These are phyloP conservation scores for Acidiella bohemica DNA, from an alignment of 495 filamentous ascomycete species.

Conservation along the genomic window DNA sequence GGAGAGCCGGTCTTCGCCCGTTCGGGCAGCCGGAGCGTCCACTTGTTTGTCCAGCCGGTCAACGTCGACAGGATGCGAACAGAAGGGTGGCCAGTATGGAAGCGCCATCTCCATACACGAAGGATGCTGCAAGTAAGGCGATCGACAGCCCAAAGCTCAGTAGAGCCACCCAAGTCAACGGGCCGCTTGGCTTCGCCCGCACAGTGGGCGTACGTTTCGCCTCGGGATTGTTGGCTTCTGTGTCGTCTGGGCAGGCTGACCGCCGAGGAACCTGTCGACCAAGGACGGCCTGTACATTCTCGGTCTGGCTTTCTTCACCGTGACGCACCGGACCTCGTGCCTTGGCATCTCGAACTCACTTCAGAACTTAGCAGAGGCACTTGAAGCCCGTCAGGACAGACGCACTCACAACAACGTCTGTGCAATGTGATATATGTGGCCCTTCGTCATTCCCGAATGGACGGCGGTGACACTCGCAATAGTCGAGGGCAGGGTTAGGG, in stretches of 20 bases:
- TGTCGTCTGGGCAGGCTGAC: slow-evolving; percentile 3
- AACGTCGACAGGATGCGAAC: slow-evolving; percentile 34
- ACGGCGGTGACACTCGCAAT: slow-evolving; percentile 25
- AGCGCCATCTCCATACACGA: slow-evolving; percentile 30
- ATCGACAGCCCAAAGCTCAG: slow-evolving; percentile 29
- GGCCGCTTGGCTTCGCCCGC: slow-evolving; percentile 27
- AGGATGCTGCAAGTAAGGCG: slow-evolving; percentile 28
- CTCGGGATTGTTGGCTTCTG: background rate
- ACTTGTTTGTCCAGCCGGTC: slow-evolving; percentile 33
- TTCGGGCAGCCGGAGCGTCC: slow-evolving; percentile 26
- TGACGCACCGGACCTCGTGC: slow-evolving; percentile 30
- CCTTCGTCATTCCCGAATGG: slow-evolving; percentile 24
- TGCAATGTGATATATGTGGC: slow-evolving; percentile 28
- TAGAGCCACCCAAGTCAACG: slow-evolving; percentile 28
- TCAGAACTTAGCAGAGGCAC: slow-evolving; percentile 5
- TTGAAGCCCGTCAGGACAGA: too few species aligned
- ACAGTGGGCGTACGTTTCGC: slow-evolving; percentile 3
- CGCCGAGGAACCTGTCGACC: background rate
- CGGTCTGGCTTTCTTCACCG: too few species aligned
- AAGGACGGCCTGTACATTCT: too few species aligned
- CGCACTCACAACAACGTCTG: slow-evolving; percentile 28
- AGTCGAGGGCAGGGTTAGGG: slow-evolving; percentile 20
- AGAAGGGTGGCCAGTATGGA: slow-evolving; percentile 31
- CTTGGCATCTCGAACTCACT: background rate
- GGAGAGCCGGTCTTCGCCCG: slow-evolving; percentile 3